phyloP scores from a whole-genome alignment of 2,329 filamentous ascomycete species.

The Ramichloridium luteum region DNA sequence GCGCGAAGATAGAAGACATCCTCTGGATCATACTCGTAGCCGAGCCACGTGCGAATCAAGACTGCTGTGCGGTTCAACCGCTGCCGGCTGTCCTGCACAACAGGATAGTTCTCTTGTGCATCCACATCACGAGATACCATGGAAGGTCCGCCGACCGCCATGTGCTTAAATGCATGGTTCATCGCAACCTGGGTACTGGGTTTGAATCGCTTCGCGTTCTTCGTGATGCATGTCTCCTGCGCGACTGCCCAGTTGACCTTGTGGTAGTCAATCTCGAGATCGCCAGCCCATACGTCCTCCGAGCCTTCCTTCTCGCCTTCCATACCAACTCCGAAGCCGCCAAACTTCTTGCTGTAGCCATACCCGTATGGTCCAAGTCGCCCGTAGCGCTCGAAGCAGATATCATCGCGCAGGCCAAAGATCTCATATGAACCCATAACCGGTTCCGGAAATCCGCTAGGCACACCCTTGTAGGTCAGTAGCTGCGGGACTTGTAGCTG shows the following conservation, averaged over 20 bases:
- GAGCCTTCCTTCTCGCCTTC: conserved; percentile 71
- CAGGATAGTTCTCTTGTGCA: neutral
- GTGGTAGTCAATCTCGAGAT: conserved; percentile 63
- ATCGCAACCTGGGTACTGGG: conserved; percentile 20
- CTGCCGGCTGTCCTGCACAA: conserved; percentile 15
- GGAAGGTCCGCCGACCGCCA: conserved; percentile 23
- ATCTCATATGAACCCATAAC: conserved; percentile 78
- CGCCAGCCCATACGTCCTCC: conserved; percentile 64
- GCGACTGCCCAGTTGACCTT: conserved; percentile 66
- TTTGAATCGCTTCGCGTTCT: conserved; percentile 59
- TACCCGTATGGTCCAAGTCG: conserved; percentile 80
- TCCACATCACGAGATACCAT: neutral
- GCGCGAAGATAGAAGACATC: conserved; percentile 74
- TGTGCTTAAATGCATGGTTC: conserved; percentile 30
- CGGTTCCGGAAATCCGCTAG: conserved; percentile 71
- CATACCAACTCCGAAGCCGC: conserved; percentile 74
- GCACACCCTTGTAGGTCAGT: conserved; percentile 64
- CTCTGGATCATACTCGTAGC: conserved; percentile 65
- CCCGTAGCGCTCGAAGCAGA: conserved; percentile 89
- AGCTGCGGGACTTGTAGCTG: conserved; percentile 57
- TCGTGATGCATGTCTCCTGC: conserved; percentile 59
- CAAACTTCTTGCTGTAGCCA: conserved; percentile 66
- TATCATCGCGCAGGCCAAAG: conserved; percentile 64
- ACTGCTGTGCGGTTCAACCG: conserved; percentile 55
- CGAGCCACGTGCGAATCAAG: conserved; percentile 71